These are phyloP conservation scores for Ascoidea asiatica DNA, from an alignment of 805 yeast species.

Conservation along the genomic window DNA sequence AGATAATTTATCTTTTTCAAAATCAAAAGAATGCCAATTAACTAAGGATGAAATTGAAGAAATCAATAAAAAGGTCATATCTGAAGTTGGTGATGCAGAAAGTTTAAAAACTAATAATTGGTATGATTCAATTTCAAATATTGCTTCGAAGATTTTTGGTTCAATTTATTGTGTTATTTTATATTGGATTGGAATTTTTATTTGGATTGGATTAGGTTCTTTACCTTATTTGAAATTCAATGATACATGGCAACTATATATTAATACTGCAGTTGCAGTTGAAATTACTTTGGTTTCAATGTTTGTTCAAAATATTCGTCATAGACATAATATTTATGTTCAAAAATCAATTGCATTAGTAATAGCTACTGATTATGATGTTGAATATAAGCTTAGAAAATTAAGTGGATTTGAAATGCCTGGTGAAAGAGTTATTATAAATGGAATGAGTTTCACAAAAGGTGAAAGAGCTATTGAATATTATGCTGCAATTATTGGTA, in stretches of 20 bases:
- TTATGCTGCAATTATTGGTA: conserved; percentile 29
- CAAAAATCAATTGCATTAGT: conserved; percentile 13
- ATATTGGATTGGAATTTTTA: conserved; percentile 24
- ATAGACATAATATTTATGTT: conserved; percentile 21
- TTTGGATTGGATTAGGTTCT: conserved; percentile 25
- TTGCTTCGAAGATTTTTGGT: conserved; percentile 17
- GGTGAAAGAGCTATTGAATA: conserved; percentile 18
- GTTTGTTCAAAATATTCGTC: conserved; percentile 25
- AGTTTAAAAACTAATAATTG: conserved; percentile 16
- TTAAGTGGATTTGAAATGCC: conserved; percentile 13
- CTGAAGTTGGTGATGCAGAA: conserved; percentile 7
- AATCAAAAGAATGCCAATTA: not conserved
- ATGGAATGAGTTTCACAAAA: conserved; percentile 10
- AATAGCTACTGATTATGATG: conserved; percentile 16
- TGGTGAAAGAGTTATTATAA: conserved; percentile 15
- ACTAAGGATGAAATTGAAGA: not conserved
- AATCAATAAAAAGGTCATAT: not conserved
- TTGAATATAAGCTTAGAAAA: conserved; percentile 17
- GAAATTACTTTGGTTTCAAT: conserved; percentile 21
- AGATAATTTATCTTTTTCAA: not conserved
- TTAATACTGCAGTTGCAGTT: conserved; percentile 28
- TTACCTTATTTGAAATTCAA: conserved; percentile 17
- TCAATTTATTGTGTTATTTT: conserved; percentile 18
- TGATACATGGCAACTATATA: conserved; percentile 26
- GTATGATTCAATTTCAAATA: conserved; percentile 21